A percentile compares a stretch with the other conserved stretches of the same genome.
Evolutionary conservation across 1,139 yeast genomes (phyloP).

Genomic region (Wickerhamiella pararugosa): DNA sequence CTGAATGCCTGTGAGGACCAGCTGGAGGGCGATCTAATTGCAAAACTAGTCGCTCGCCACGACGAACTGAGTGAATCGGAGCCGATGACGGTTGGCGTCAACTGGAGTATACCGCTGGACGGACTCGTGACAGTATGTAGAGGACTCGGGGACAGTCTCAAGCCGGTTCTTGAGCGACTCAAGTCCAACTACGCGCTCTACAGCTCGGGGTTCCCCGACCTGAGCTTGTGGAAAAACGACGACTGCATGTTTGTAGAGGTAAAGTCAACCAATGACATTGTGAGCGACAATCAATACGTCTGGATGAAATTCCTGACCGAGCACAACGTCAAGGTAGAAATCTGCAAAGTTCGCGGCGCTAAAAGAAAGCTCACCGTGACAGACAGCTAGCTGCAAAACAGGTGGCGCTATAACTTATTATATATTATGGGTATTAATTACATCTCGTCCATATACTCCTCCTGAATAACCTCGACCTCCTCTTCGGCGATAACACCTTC

Average conservation of each 20-base stretch:
- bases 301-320: conserved; percentile 25
- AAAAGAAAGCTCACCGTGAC: no score
- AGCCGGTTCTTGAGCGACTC: conserved; percentile 19
- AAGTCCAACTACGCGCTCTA: conserved; percentile 20
- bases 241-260: conserved; percentile 23
- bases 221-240: conserved; percentile 22
- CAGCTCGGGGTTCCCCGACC: conserved; percentile 27
- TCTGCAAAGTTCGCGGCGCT: conserved; percentile 20
- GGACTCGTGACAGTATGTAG: conserved; percentile 19
- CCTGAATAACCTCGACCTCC: conserved; percentile 19
- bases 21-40: conserved; percentile 8
- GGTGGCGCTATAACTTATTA: neutral
- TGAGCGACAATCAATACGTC: conserved; percentile 26
- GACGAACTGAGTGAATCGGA: conserved; percentile 9
- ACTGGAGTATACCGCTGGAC: conserved; percentile 21
- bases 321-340: conserved; percentile 23
- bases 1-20: conserved; percentile 14
- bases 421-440: neutral
- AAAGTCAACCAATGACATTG: conserved; percentile 26
- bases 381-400: neutral
- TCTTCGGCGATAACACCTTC: conserved; percentile 26
- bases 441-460: conserved; percentile 41
- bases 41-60: neutral
- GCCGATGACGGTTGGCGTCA: conserved; percentile 20
- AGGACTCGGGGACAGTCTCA: conserved; percentile 20